Conservation (phyloP, 805 yeast species). For the Starmerella scarabaei region DNA sequence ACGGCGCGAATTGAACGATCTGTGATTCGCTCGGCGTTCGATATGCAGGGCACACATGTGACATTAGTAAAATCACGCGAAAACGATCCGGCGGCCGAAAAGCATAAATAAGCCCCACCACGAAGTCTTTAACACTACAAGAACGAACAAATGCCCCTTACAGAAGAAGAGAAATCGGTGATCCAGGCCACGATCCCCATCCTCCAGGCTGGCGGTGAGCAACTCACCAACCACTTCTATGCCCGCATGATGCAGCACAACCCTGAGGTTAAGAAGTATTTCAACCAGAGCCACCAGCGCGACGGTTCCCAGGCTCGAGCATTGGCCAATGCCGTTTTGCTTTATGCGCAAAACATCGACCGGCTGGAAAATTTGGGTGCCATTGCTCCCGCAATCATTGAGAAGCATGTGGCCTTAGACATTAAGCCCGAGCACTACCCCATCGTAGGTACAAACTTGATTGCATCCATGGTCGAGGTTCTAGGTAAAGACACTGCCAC, state of each 20-base stretch:
- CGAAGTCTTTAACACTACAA: too few relatives aligned
- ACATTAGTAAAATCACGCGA: too few relatives aligned
- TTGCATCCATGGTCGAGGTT: constrained; percentile 41
- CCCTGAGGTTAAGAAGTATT: constrained; percentile 46
- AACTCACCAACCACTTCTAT: constrained; percentile 44
- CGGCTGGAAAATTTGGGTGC: constrained; percentile 40
- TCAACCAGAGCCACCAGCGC: constrained; percentile 47
- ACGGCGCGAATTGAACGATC: too few relatives aligned
- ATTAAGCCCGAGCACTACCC: constrained; percentile 53
- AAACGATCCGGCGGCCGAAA: too few relatives aligned
- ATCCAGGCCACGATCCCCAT: constrained; percentile 35
- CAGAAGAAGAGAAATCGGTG: constrained; percentile 7
- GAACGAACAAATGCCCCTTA: neutral
- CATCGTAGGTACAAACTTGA: constrained; percentile 46
- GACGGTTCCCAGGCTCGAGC: constrained; percentile 48
- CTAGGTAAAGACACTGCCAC: constrained; percentile 48
- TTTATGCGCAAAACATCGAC: constrained; percentile 52
- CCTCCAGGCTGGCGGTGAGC: constrained; percentile 42
- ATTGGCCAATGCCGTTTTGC: constrained; percentile 46
- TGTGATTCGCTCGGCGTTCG: too few relatives aligned
- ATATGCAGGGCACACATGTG: too few relatives aligned
- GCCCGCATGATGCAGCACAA: constrained; percentile 39
- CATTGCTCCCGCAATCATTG: constrained; percentile 46
- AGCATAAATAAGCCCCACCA: too few relatives aligned
- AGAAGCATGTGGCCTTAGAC: constrained; percentile 54